Base-by-base conservation (phyloP, 495 filamentous ascomycete species). In the Aeminium ludgeri region DNA sequence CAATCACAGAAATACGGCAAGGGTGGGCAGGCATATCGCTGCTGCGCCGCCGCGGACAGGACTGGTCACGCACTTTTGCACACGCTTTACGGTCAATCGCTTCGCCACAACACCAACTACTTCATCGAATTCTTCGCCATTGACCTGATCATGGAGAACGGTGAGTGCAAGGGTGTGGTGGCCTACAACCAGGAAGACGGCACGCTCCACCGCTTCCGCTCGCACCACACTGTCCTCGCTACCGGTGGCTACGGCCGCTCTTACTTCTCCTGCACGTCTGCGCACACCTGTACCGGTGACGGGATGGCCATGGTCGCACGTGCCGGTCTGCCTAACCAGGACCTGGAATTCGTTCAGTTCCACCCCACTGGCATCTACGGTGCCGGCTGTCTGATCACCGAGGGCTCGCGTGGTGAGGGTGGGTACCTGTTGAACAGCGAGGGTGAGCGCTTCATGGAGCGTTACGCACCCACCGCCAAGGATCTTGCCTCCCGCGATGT, bases 341-440 rank as follows among this genome's bases (percentile, higher is more conserved):
- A 97, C 73, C 72, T 97, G 55, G 89, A 97, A 64, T 97, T 97
- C 66, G 89, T 97, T 50, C 89, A 97, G 68, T 97, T 97, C 76
- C 89, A 97, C 64, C 89, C 89, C 18, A 94, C 89, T 40, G 89
- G 89, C 67, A 97, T 97, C 66, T 97, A 97, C 64, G 89, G 89
- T 60, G 89, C 89, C 49, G 89, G 89, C 50, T 94, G 87, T 64
- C 65, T 97, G 70, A 97, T 97, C 58, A 97, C 89, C 30, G 87
- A 97, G 66, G 89, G 89, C 51, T 84, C 89, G 52, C 83, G 89
- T 69, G 89, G 89, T 64, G 89, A 97, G 70, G 89, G 89, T 68
- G 89, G 89, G 58, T 94, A 93, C 63, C 73, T 97, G 23, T 74
- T 95, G 40, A 97, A 97, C 70, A 78, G 76, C 27, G 80, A 95